Evolutionary conservation across 2,329 filamentous ascomycete genomes (phyloP).

Genomic region (Fusarium succisae): DNA sequence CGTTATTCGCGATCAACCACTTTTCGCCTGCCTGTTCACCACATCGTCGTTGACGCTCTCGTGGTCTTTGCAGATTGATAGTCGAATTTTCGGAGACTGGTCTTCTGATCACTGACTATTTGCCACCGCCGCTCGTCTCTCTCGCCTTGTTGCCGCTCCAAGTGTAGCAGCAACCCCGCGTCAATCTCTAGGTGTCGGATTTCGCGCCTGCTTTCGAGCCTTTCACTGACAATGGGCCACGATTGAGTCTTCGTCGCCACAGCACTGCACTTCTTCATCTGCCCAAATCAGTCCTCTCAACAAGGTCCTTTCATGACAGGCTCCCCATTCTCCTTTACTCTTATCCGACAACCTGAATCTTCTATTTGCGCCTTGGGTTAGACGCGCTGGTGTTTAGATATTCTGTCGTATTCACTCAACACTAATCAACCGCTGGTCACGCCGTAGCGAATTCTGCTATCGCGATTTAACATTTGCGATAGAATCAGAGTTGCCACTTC

Average conservation of each 20-base stretch:
- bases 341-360: constrained; percentile 39
- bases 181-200: constrained; percentile 37
- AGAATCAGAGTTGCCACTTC: constrained; percentile 34
- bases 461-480: constrained; percentile 35
- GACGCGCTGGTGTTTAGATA: constrained; percentile 54
- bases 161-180: constrained; percentile 40
- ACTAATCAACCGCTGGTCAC: constrained; percentile 41
- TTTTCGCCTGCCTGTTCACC: neutral
- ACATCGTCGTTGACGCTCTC: constrained; percentile 8
- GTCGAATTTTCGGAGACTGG: constrained; percentile 16
- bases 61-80: constrained; percentile 27
- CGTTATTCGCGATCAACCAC: constrained; percentile 23
- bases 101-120: constrained; percentile 26
- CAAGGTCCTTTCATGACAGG: constrained; percentile 41
- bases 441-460: constrained; percentile 26
- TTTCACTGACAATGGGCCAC: constrained; percentile 48
- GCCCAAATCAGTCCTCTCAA: constrained; percentile 14
- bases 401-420: constrained; percentile 33
- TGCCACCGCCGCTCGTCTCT: constrained; percentile 31
- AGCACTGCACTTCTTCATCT: constrained; percentile 32
- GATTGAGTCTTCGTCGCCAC: constrained; percentile 44
- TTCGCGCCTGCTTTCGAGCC: constrained; percentile 42
- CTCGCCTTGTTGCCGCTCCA: constrained; percentile 23
- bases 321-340: constrained; percentile 33
- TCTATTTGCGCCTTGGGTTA: constrained; percentile 50